Percentiles rank a stretch among this genome's conserved stretches.
These are phyloP conservation scores for Alternaria solani DNA, from an alignment of 2,329 filamentous ascomycete species.

Conservation along the genomic window DNA sequence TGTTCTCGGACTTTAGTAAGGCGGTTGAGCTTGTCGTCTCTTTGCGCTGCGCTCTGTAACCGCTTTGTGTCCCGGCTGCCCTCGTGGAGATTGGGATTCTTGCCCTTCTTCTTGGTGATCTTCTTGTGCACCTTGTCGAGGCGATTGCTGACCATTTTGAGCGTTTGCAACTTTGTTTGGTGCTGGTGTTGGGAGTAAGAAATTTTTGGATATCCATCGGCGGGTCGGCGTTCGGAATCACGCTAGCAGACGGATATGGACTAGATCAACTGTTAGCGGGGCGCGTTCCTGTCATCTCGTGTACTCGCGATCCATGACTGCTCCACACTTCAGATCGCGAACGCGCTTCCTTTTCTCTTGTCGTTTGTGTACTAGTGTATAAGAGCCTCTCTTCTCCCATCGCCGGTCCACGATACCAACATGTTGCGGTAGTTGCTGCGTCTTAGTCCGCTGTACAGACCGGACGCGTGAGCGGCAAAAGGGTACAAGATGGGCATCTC, in stretches of 20 bases:
- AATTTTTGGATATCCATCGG: slow-evolving; percentile 39
- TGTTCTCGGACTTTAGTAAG: slow-evolving; percentile 74
- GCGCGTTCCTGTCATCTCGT: slow-evolving; percentile 30
- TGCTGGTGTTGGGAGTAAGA: slow-evolving; percentile 20
- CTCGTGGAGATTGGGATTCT: slow-evolving; percentile 79
- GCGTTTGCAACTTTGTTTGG: slow-evolving; percentile 12
- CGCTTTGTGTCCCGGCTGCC: slow-evolving; percentile 87
- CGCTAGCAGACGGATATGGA: slow-evolving; percentile 20
- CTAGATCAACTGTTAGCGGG: slow-evolving; percentile 23
- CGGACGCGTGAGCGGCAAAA: slow-evolving; percentile 40
- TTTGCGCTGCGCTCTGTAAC: slow-evolving; percentile 77
- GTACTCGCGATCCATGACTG: slow-evolving; percentile 26
- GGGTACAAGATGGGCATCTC: slow-evolving; percentile 51
- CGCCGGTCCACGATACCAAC: background rate
- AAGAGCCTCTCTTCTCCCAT: slow-evolving; percentile 6
- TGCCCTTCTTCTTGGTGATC: slow-evolving; percentile 85
- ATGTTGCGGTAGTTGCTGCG: slow-evolving; percentile 31
- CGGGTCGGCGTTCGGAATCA: slow-evolving; percentile 16
- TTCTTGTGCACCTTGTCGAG: slow-evolving; percentile 87
- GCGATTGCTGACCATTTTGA: slow-evolving; percentile 60
- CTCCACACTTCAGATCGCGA: slow-evolving; percentile 26
- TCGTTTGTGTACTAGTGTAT: slow-evolving; percentile 6
- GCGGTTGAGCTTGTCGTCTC: slow-evolving; percentile 83
- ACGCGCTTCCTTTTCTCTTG: slow-evolving; percentile 9
- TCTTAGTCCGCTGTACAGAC: slow-evolving; percentile 31